Evolutionary conservation across 768 basidiomycete species (phyloP), one percentile per base, ranked within the genome.

Genomic region (Amyloporia xantha): DNA sequence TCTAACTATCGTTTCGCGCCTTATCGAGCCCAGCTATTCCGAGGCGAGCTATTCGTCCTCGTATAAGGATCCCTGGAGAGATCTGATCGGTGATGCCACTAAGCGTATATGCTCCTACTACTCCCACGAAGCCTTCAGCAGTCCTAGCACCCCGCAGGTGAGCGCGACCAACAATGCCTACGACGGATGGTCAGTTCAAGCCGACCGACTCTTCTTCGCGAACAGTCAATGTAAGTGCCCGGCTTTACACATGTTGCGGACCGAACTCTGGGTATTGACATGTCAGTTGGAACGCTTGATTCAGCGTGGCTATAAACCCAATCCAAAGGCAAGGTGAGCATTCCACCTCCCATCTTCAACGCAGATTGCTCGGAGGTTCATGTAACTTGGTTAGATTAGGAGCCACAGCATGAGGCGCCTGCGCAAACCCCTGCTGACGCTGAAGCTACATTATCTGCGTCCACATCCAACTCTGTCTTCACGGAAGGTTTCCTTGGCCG

Each of bases 401-500:
- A 79, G 53, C 62, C 71, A 5, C 78, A 81, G 68, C 80, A 77
- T 57, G 72, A 67, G 26, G 47, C 60, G 13, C 41, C 55, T 15
- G 70, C 72, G 21, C 61, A 67, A 2, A 39, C 56, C 4, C 66
- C 66, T 37, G 54, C 64, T 9, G 54, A 66, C 20, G 60, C 70
- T 9, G 63, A 71, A 2, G 66, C 70, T 12, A 59, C 70, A 2
- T 59, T 66, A 2, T 69, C 61, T 56, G 71, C 55, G 48, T 69
- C 51, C 50, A 71, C 51, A 62, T 73, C 60, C 27, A 84, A 77
- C 55, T 69, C 82, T 1, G 86, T 98, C 20, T 99, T 98, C 61
- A 84, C 89, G 52, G 91, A 95, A 62, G 96, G 96, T 3, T 98
- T 95, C 71, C 79, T 99, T 11, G 91, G 91, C 1, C 73, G 79